Evolutionary conservation across 2,329 filamentous ascomycete species (phyloP).

Genomic region (Alternaria brassicicola): DNA sequence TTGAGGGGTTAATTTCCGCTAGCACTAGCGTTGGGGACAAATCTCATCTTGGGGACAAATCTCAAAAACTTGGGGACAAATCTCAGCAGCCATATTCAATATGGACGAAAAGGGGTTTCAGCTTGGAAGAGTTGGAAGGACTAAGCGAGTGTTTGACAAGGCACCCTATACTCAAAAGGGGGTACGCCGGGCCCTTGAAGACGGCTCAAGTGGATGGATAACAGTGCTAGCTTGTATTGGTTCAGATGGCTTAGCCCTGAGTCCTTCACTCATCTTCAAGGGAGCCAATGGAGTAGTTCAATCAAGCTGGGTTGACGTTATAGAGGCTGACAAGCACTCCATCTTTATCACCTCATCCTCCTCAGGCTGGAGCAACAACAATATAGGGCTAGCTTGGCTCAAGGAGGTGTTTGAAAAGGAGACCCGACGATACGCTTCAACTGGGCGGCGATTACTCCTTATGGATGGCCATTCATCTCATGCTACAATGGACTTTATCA

Average conservation of each 20-base stretch:
- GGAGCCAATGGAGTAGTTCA: not conserved
- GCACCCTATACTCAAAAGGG: not conserved
- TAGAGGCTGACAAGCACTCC: not conserved
- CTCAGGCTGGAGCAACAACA: conserved; percentile 15
- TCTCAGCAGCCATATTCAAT: conserved; percentile 3
- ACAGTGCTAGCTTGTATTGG: conserved; percentile 17
- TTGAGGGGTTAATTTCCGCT: not conserved
- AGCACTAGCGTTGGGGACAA: conserved; percentile 7
- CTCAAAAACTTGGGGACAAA: no score
- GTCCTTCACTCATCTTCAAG: not conserved
- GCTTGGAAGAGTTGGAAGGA: not conserved
- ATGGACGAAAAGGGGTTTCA: conserved; percentile 17
- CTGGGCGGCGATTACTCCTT: not conserved
- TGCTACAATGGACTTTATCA: not conserved
- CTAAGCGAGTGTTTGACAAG: not conserved
- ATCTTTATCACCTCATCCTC: conserved; percentile 1
- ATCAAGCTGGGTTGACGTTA: not conserved
- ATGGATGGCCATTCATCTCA: conserved; percentile 7
- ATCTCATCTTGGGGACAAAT: not conserved
- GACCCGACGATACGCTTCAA: not conserved
- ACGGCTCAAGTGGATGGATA: not conserved
- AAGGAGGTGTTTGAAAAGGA: conserved; percentile 15
- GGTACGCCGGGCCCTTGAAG: not conserved
- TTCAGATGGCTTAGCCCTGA: not conserved
- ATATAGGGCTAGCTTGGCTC: conserved; percentile 17